Evolutionary conservation across 148 eudicot genomes (phyloP).

Genomic region (Chenopodium berlandieri): DNA sequence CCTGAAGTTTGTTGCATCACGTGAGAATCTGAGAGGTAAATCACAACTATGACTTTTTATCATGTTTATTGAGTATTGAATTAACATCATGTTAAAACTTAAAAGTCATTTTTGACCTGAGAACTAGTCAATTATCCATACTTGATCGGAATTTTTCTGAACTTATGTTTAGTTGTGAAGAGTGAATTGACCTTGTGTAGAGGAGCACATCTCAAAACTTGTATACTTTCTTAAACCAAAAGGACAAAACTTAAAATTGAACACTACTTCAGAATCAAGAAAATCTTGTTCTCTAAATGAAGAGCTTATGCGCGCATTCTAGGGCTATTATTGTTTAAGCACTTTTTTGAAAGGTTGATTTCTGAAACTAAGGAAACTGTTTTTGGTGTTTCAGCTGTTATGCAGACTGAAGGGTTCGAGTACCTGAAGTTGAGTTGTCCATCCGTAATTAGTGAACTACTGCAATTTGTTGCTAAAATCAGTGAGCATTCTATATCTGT

Average conservation of each 20-base stretch:
- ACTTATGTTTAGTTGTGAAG: not conserved
- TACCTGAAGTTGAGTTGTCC: slow-evolving; percentile 93
- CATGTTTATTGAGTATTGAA: not conserved
- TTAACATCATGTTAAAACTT: not conserved
- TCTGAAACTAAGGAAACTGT: slow-evolving; percentile 1
- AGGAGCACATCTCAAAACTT: no score
- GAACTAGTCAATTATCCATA: not conserved
- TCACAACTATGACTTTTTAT: not conserved
- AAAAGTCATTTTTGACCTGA: not conserved
- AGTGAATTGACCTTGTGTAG: not conserved
- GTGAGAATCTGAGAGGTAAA: slow-evolving; percentile 89
- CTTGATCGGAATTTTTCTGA: not conserved
- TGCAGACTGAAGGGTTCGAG: slow-evolving; percentile 95
- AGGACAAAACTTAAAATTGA: not conserved
- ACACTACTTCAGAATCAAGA: not conserved
- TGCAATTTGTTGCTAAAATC: slow-evolving; percentile 69
- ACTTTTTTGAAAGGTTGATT: not conserved
- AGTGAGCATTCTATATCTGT: slow-evolving; percentile 54
- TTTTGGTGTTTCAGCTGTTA: slow-evolving; percentile 63
- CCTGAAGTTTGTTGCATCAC: slow-evolving; percentile 78
- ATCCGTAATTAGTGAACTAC: slow-evolving; percentile 62
- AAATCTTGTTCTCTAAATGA: not conserved
- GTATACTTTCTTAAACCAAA: not conserved
- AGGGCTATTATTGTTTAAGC: not conserved
- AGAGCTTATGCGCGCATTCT: not conserved